Evolutionary conservation across 1,284 basidiomycete genomes (phyloP).

Genomic region (Puccinia horiana): DNA sequence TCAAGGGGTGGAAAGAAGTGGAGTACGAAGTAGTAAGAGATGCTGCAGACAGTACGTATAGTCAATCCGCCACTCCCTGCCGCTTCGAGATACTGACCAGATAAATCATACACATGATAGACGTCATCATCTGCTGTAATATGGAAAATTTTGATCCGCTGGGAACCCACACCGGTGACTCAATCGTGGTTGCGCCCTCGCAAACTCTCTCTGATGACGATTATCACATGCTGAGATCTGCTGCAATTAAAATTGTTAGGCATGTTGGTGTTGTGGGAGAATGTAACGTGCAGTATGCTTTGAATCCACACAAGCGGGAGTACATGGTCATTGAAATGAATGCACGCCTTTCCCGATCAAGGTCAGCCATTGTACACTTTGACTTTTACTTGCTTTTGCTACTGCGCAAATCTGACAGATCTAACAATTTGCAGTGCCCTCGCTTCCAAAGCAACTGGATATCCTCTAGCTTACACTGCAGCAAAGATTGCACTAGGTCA

Average conservation of each 20-base stretch:
- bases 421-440: constrained; percentile 68
- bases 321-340: constrained; percentile 83
- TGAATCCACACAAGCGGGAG: constrained; percentile 87
- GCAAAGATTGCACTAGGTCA: constrained; percentile 99
- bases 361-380: constrained; percentile 15
- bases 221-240: constrained; percentile 98
- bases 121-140: constrained; percentile 93
- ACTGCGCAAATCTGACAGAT: background rate
- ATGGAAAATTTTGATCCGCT: constrained; percentile 99
- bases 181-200: constrained; percentile 98
- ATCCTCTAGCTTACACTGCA: constrained; percentile 97
- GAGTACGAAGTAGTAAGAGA: constrained; percentile 99
- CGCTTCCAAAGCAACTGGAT: constrained; percentile 98
- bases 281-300: constrained; percentile 93
- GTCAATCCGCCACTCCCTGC: background rate
- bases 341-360: constrained; percentile 56
- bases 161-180: constrained; percentile 99
- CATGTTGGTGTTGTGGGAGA: constrained; percentile 98
- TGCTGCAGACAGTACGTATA: constrained; percentile 69
- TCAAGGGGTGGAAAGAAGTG: constrained; percentile 99
- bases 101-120: constrained; percentile 58
- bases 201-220: constrained; percentile 96
- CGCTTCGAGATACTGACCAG: background rate
- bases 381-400: background rate
- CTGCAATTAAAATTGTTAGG: constrained; percentile 94